These are phyloP conservation scores for Tilletia indica DNA, from an alignment of 1,284 basidiomycete species.

Conservation along the genomic window DNA sequence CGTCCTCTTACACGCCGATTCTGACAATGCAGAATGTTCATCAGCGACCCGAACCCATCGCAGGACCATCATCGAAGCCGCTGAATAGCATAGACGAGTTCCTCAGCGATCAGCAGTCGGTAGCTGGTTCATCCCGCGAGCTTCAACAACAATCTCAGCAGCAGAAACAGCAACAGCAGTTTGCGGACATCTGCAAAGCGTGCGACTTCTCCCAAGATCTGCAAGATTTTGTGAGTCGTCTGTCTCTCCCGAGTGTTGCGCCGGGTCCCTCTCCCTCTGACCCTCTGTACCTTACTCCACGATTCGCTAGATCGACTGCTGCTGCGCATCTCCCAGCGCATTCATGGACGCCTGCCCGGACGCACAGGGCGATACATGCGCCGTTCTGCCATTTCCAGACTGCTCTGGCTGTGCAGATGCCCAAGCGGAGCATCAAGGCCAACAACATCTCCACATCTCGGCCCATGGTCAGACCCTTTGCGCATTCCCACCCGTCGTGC, in stretches of 20 bases:
- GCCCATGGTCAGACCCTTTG: conserved; percentile 2
- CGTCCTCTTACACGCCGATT: no score
- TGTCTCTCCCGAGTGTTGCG: no score
- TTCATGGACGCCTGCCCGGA: background rate
- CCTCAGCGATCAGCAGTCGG: no score
- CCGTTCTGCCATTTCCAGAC: conserved; percentile 5
- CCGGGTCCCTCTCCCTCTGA: background rate
- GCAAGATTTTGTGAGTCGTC: background rate
- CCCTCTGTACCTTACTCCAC: background rate
- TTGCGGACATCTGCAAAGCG: background rate
- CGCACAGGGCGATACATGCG: background rate
- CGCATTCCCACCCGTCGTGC: background rate
- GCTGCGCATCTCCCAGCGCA: background rate
- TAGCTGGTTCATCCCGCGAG: no score
- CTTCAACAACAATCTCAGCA: no score
- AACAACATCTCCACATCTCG: background rate
- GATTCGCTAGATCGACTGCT: background rate
- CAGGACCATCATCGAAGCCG: no score
- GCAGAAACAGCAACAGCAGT: background rate
- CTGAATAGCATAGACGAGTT: no score
- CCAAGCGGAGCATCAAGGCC: background rate
- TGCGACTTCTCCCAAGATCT: background rate
- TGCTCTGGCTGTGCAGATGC: background rate
- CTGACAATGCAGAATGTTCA: no score
- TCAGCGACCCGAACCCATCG: no score